Conservation (phyloP, 768 basidiomycete species). For the Russula emetica region DNA sequence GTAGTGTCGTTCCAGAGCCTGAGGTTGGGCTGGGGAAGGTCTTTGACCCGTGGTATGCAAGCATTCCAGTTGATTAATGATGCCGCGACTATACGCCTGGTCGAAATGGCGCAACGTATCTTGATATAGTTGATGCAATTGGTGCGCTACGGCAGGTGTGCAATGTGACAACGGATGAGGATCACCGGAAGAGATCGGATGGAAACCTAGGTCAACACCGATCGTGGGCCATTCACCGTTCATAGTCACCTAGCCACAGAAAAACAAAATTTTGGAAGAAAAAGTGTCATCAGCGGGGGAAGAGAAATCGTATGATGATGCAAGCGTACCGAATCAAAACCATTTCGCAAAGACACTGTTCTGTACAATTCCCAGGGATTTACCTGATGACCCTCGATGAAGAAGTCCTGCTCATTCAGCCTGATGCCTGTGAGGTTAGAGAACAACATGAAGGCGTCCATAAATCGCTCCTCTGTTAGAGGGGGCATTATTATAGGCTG, state of each 20-base stretch:
- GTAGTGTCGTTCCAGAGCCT: neutral
- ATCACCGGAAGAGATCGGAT: neutral
- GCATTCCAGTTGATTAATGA: neutral
- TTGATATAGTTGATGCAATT: slow-evolving; percentile 16
- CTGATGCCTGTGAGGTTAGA: neutral
- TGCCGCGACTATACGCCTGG: neutral
- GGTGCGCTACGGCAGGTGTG: slow-evolving; percentile 8
- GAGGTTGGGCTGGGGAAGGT: neutral
- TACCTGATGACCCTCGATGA: slow-evolving; percentile 1
- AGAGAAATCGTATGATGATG: neutral
- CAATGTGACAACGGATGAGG: neutral
- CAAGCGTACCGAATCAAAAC: slow-evolving; percentile 13
- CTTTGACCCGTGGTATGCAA: neutral
- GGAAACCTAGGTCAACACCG: slow-evolving; percentile 14
- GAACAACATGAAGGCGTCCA: slow-evolving; percentile 6
- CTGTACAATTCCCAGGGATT: slow-evolving; percentile 15
- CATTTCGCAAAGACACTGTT: slow-evolving; percentile 3
- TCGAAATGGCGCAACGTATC: slow-evolving; percentile 16
- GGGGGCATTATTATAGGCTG: neutral
- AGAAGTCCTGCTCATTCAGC: slow-evolving; percentile 14
- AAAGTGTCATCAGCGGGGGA: neutral
- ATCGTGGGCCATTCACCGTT: slow-evolving; percentile 17
- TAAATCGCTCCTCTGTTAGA: slow-evolving; percentile 14
- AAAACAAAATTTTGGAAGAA: neutral
- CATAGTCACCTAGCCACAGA: slow-evolving; percentile 8